These are phyloP conservation scores for Flaveria floridana DNA, from an alignment of 140 eudicot species.

Conservation along the genomic window DNA sequence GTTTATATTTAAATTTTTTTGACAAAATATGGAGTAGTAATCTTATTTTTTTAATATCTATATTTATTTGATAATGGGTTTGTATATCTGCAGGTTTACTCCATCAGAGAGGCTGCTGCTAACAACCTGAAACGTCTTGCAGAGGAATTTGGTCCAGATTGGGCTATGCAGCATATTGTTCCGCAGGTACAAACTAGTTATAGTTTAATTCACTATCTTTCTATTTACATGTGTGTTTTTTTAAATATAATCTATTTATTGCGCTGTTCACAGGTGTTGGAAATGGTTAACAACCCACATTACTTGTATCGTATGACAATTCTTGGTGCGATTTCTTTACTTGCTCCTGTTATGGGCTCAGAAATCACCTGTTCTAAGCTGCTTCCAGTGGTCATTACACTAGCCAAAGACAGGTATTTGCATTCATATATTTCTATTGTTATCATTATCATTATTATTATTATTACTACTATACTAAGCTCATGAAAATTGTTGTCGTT, in stretches of 20 bases:
- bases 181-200: conserved; percentile 64
- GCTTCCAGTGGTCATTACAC: conserved; percentile 75
- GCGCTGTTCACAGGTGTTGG: conserved; percentile 64
- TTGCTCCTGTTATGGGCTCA: conserved; percentile 96
- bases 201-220: not conserved
- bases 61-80: not conserved
- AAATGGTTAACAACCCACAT: conserved; percentile 85
- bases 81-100: conserved; percentile 65
- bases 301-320: conserved; percentile 94
- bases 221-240: not conserved
- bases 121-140: conserved; percentile 94
- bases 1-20: conserved; percentile 36
- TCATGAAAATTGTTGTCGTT: not conserved
- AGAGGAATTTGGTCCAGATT: conserved; percentile 97
- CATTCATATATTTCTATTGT: not conserved
- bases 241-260: not conserved
- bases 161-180: conserved; percentile 99
- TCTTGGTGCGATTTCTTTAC: conserved; percentile 76
- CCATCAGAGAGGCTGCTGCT: conserved; percentile 99
- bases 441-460: not conserved
- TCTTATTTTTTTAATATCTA: not conserved
- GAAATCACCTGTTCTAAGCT: conserved; percentile 85
- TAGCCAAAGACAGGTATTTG: conserved; percentile 84
- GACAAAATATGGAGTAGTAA: not conserved
- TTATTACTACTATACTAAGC: not conserved